Evolutionary conservation across 1,139 yeast species (phyloP).

Genomic region (Pichia sp.): DNA sequence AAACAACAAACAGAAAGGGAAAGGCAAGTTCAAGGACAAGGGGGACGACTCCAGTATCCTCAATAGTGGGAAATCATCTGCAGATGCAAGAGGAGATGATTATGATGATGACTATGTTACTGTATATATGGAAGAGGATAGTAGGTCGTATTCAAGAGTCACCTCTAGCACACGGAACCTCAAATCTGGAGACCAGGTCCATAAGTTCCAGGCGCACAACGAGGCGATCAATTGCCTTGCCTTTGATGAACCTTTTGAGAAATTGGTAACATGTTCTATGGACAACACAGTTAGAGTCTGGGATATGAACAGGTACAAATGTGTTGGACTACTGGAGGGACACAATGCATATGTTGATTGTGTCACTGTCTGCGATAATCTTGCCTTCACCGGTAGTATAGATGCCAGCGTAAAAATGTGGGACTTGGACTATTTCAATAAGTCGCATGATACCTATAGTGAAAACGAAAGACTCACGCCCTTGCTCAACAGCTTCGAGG

Average conservation of each 20-base stretch:
- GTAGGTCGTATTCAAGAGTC: constrained; percentile 12
- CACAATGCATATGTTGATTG: constrained; percentile 55
- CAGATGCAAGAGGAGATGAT: background rate
- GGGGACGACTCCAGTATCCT: background rate
- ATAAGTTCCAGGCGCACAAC: constrained; percentile 49
- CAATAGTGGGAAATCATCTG: background rate
- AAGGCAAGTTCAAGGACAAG: background rate
- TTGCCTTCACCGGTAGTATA: constrained; percentile 57
- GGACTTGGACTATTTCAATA: constrained; percentile 37
- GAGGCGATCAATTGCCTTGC: constrained; percentile 52
- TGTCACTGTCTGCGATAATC: constrained; percentile 49
- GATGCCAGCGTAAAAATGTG: constrained; percentile 61
- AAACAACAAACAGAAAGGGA: constrained; percentile 1
- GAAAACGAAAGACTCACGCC: constrained; percentile 30
- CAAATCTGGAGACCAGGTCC: constrained; percentile 52
- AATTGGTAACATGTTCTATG: constrained; percentile 69
- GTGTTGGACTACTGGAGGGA: constrained; percentile 47
- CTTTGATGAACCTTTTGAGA: constrained; percentile 68
- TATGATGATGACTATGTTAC: constrained; percentile 12
- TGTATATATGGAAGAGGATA: constrained; percentile 9
- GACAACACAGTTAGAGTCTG: constrained; percentile 83
- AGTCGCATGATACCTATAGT: constrained; percentile 12
- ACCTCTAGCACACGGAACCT: constrained; percentile 40
- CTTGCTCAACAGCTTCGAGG: constrained; percentile 46
- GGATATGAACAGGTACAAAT: constrained; percentile 61